Percentiles rank a stretch among this genome's conserved stretches.
Conservation (phyloP, 208 protist species). For the Leptomonas seymouri region DNA sequence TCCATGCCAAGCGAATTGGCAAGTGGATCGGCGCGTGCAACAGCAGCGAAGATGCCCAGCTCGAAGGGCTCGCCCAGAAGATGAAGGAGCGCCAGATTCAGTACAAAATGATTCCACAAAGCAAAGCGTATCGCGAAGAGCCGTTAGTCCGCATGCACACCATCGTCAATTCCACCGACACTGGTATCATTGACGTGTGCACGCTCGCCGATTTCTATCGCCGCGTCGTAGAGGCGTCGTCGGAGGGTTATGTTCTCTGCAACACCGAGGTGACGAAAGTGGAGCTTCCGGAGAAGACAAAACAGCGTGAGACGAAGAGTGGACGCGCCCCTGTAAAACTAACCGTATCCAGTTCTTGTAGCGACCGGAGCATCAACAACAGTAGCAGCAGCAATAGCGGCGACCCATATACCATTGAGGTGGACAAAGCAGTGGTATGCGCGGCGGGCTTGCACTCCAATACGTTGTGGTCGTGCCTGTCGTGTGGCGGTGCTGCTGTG, state of each 20-base stretch:
- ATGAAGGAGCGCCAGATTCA: slow-evolving; percentile 36
- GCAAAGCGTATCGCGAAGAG: slow-evolving; percentile 29
- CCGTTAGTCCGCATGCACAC: slow-evolving; percentile 40
- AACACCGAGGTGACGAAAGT: slow-evolving; percentile 23
- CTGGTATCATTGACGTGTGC: slow-evolving; percentile 54
- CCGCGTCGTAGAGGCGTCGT: slow-evolving; percentile 9
- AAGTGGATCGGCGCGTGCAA: slow-evolving; percentile 59
- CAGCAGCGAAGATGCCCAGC: slow-evolving; percentile 12
- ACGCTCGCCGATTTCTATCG: slow-evolving; percentile 33
- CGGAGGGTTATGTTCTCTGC: slow-evolving; percentile 30
- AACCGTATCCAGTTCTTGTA: slow-evolving; percentile 8
- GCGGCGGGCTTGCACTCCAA: slow-evolving; percentile 37
- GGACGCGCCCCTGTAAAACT: not conserved
- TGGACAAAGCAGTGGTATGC: slow-evolving; percentile 31
- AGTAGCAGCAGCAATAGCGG: not conserved
- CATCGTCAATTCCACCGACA: slow-evolving; percentile 40
- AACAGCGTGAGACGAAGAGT: not conserved
- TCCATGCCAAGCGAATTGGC: slow-evolving; percentile 32
- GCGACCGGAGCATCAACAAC: not conserved
- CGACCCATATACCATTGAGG: slow-evolving; percentile 20
- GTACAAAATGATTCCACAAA: slow-evolving; percentile 30
- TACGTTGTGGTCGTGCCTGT: slow-evolving; percentile 27
- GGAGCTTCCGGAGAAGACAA: not conserved
- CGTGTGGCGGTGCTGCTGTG: slow-evolving; percentile 1
- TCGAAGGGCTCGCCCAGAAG: slow-evolving; percentile 28